phyloP scores from a whole-genome alignment of 768 basidiomycete genomes.

The Tephrocybe sp. region DNA sequence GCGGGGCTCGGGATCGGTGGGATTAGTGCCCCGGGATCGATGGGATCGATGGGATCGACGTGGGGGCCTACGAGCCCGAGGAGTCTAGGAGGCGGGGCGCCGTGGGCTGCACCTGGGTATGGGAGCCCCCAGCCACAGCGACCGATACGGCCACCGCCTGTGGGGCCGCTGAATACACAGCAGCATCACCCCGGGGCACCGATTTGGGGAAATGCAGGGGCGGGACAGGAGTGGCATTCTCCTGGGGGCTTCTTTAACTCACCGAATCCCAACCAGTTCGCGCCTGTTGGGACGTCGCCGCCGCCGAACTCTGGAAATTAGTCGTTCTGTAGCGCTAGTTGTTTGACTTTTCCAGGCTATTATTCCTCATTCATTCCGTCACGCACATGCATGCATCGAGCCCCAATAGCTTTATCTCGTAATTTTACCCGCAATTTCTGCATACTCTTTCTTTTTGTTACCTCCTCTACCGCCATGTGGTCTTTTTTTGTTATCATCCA shows the following conservation, averaged over 20 bases:
- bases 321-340: conserved; percentile 12
- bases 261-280: conserved; percentile 35
- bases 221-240: conserved; percentile 45
- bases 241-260: conserved; percentile 40
- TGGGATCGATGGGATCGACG: conserved; percentile 36
- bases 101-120: conserved; percentile 35
- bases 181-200: conserved; percentile 25
- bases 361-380: background rate
- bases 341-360: conserved; percentile 1
- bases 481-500: background rate
- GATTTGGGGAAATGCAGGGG: conserved; percentile 37
- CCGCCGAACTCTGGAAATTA: conserved; percentile 33
- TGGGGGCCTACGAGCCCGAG: conserved; percentile 53
- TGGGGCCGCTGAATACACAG: conserved; percentile 21
- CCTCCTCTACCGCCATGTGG: background rate
- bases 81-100: conserved; percentile 29
- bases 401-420: background rate
- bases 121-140: conserved; percentile 21
- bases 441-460: background rate
- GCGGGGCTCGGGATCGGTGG: conserved; percentile 22
- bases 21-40: conserved; percentile 7
- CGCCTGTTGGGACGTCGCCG: conserved; percentile 42
- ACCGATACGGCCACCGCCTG: conserved; percentile 28
- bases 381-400: conserved; percentile 10
- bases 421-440: background rate